Percentiles rank a stretch among this genome's conserved stretches.
Evolutionary conservation across 805 yeast species (phyloP).

Genomic region (Myxozyma geophila): DNA sequence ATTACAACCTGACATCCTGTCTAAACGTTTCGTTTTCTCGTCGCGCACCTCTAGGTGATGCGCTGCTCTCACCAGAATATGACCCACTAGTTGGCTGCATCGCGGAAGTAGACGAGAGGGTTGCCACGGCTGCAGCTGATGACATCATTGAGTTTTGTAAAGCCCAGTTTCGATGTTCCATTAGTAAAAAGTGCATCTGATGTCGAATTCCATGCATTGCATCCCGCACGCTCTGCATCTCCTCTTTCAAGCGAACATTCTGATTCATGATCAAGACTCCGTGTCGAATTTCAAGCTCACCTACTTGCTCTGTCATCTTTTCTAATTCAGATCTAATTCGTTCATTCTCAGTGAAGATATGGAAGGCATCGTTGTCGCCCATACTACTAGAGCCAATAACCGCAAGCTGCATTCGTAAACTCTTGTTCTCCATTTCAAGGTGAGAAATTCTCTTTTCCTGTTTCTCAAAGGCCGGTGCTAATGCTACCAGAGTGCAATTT

Average conservation of each 20-base stretch:
- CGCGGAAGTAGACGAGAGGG: neutral
- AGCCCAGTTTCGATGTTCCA: slow-evolving; percentile 41
- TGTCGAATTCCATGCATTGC: slow-evolving; percentile 46
- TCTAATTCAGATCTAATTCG: slow-evolving; percentile 45
- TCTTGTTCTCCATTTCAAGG: slow-evolving; percentile 45
- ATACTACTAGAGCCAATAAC: slow-evolving; percentile 1
- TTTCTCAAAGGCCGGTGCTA: slow-evolving; percentile 40
- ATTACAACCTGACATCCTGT: slow-evolving; percentile 33
- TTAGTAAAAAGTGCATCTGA: slow-evolving; percentile 44
- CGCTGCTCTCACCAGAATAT: slow-evolving; percentile 2
- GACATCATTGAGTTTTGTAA: slow-evolving; percentile 16
- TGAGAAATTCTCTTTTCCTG: slow-evolving; percentile 41
- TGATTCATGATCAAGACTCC: slow-evolving; percentile 45
- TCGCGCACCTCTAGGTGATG: neutral
- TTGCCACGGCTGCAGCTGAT: neutral
- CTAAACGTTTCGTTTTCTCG: slow-evolving; percentile 25
- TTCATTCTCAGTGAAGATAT: slow-evolving; percentile 44
- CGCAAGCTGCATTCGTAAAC: slow-evolving; percentile 41
- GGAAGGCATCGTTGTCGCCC: slow-evolving; percentile 38
- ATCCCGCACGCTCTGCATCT: slow-evolving; percentile 42
- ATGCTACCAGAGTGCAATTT: slow-evolving; percentile 40
- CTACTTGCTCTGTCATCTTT: slow-evolving; percentile 40
- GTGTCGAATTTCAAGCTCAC: slow-evolving; percentile 45
- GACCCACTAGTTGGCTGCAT: neutral
- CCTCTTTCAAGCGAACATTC: slow-evolving; percentile 44